Percentiles rank a stretch among this genome's conserved stretches.
These are phyloP conservation scores for Russula brevipes DNA, from an alignment of 768 basidiomycete species.

Conservation along the genomic window DNA sequence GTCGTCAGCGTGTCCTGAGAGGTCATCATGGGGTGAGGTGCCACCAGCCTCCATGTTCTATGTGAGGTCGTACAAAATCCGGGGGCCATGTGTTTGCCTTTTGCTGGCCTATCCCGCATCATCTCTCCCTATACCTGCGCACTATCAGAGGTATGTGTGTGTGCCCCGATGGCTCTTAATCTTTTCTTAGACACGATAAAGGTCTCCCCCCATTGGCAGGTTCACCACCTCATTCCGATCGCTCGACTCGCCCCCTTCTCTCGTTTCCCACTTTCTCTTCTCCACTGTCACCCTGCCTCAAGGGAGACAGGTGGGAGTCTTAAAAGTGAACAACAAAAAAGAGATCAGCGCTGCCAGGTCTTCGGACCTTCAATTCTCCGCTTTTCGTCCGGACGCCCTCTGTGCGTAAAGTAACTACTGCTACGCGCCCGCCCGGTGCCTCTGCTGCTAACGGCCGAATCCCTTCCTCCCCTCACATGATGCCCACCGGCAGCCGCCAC, in stretches of 20 bases:
- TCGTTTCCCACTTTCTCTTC: slow-evolving; percentile 12
- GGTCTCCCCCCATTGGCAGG: background rate
- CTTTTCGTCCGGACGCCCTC: slow-evolving; percentile 25
- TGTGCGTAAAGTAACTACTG: slow-evolving; percentile 17
- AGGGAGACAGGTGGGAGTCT: slow-evolving; percentile 20
- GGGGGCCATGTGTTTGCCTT: slow-evolving; percentile 20
- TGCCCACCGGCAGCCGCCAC: slow-evolving; percentile 21
- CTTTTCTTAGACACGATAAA: slow-evolving; percentile 15
- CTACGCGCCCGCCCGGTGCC: slow-evolving; percentile 19
- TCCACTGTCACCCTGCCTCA: slow-evolving; percentile 22
- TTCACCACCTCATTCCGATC: slow-evolving; percentile 19
- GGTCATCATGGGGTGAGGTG: slow-evolving; percentile 16
- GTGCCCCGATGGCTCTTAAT: slow-evolving; percentile 7
- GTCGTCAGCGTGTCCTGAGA: slow-evolving; percentile 20
- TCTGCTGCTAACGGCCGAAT: slow-evolving; percentile 22
- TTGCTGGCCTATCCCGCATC: slow-evolving; percentile 18
- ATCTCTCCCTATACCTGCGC: slow-evolving; percentile 10
- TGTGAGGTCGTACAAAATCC: slow-evolving; percentile 24
- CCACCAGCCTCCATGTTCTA: slow-evolving; percentile 19
- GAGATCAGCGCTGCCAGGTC: slow-evolving; percentile 15
- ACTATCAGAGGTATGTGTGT: slow-evolving; percentile 20
- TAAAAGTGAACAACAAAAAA: slow-evolving; percentile 13
- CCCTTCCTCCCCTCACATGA: slow-evolving; percentile 6
- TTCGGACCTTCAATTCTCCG: slow-evolving; percentile 27
- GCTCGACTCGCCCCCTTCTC: slow-evolving; percentile 5